Evolutionary conservation across 192 early-diverging fungal genomes (phyloP).

Genomic region (Linnemannia zychae): DNA sequence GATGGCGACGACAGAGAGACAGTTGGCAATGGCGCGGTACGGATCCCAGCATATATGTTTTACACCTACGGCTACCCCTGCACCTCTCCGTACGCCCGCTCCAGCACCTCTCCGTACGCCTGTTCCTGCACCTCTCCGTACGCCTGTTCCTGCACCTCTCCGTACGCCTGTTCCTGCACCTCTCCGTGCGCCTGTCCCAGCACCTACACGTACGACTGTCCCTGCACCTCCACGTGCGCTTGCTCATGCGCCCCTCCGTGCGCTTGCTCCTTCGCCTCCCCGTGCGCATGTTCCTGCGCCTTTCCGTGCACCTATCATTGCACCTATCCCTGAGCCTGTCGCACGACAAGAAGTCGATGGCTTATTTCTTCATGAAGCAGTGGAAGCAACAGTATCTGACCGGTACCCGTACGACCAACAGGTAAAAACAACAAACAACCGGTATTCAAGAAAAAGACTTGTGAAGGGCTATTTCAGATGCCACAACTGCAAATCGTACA

Average conservation of each 20-base stretch:
- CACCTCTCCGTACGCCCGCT: too few relatives aligned
- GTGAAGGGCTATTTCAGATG: conserved; percentile 22
- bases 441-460: neutral
- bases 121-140: too few relatives aligned
- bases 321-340: conserved; percentile 8
- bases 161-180: too few relatives aligned
- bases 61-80: too few relatives aligned
- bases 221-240: too few relatives aligned
- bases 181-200: conserved; percentile 3
- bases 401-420: conserved; percentile 14
- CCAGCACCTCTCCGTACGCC: conserved; percentile 1
- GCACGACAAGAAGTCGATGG: conserved; percentile 23
- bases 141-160: neutral
- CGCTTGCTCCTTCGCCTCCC: neutral
- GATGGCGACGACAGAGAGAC: neutral
- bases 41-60: too few relatives aligned
- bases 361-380: conserved; percentile 13
- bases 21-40: neutral
- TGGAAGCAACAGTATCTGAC: neutral
- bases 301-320: conserved; percentile 2
- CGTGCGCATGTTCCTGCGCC: neutral
- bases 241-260: too few relatives aligned
- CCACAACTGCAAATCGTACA: conserved; percentile 1
- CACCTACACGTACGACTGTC: too few relatives aligned
- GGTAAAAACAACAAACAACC: neutral